Evolutionary conservation across 305 asterid genomes (phyloP).

Genomic region (Solanum hybrid): DNA sequence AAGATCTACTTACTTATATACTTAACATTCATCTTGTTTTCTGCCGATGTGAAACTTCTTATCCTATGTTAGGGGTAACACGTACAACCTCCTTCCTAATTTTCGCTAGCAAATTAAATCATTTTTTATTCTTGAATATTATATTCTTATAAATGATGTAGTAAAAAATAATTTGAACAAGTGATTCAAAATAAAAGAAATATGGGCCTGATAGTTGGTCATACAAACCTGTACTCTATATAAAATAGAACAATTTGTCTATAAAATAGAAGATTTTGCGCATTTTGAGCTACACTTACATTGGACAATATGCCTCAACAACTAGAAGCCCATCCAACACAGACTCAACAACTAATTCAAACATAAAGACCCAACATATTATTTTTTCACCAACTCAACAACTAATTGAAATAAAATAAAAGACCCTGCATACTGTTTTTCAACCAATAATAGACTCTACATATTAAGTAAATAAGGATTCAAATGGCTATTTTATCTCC

Average conservation of each 20-base stretch:
- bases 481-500: no score
- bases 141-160: no score
- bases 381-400: no score
- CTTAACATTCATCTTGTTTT: background rate
- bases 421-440: no score
- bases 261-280: background rate
- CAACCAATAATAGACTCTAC: background rate
- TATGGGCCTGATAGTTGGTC: background rate
- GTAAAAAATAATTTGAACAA: background rate
- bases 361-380: no score
- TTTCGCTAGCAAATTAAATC: no score
- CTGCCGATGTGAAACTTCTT: background rate
- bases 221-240: background rate
- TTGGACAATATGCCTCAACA: background rate
- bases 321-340: background rate
- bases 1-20: background rate
- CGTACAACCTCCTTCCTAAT: background rate
- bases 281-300: background rate
- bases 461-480: no score
- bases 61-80: background rate
- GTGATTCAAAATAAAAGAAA: no score
- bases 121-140: background rate
- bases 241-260: no score
- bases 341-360: background rate
- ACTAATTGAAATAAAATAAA: no score